Evolutionary conservation across 257 asterid species (phyloP).

Genomic region (Lithospermum erythrorhizon): DNA sequence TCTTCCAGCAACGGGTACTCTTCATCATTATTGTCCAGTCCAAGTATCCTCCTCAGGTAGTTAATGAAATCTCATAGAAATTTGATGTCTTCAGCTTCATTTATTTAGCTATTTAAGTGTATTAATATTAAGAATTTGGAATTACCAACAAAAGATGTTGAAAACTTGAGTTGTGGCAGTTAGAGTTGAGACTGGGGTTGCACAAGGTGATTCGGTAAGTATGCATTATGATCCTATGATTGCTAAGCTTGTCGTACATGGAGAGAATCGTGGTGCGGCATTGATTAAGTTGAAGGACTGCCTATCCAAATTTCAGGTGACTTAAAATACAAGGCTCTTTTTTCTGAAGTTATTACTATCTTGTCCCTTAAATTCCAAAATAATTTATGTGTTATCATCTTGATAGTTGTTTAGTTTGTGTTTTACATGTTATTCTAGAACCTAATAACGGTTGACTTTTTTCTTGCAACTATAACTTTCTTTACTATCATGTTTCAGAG

Average conservation of each 20-base stretch:
- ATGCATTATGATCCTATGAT: slow-evolving; percentile 99
- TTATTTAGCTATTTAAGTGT: background rate
- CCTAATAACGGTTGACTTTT: background rate
- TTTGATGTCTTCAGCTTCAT: background rate
- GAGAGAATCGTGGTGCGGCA: slow-evolving; percentile 76
- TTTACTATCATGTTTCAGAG: background rate
- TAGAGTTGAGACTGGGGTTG: slow-evolving; percentile 96
- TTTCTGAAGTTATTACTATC: slow-evolving; percentile 4
- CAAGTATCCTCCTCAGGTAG: slow-evolving; percentile 68
- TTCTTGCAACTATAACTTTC: background rate
- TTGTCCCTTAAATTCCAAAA: background rate
- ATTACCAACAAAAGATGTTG: too few species aligned
- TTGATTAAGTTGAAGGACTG: slow-evolving; percentile 78
- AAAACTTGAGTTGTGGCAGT: slow-evolving; percentile 38
- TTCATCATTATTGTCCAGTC: slow-evolving; percentile 87
- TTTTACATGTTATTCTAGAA: background rate
- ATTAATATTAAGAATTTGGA: background rate
- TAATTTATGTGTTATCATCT: background rate
- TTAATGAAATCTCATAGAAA: background rate
- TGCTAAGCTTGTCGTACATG: slow-evolving; percentile 98
- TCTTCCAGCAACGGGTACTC: slow-evolving; percentile 95
- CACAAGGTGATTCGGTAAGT: slow-evolving; percentile 91
- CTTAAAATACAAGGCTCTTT: slow-evolving; percentile 1
- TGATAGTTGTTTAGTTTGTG: background rate
- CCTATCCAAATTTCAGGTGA: slow-evolving; percentile 84